phyloP scores from a whole-genome alignment of 2,329 filamentous ascomycete species.

The Didymosphaeria variabile region DNA sequence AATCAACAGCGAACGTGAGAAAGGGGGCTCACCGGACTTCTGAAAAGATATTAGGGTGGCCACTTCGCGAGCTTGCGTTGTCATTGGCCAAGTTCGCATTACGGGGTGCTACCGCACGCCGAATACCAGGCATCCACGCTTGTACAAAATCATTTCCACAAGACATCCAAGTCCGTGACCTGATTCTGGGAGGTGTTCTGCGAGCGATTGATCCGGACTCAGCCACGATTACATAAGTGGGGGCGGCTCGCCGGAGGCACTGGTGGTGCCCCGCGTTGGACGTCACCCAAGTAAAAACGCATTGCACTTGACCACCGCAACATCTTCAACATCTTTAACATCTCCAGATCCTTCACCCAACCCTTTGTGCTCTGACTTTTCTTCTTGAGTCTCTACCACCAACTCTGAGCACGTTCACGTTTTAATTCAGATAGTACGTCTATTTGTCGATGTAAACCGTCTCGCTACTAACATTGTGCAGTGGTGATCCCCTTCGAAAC shows the following conservation, averaged over 20 bases:
- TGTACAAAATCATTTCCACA: slow-evolving; percentile 3
- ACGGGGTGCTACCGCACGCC: slow-evolving; percentile 3
- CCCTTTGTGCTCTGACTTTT: slow-evolving; percentile 4
- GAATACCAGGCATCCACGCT: slow-evolving; percentile 8
- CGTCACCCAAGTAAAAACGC: slow-evolving; percentile 7
- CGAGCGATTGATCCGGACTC: slow-evolving; percentile 6
- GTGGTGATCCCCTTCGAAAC: slow-evolving; percentile 18
- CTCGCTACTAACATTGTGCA: slow-evolving; percentile 8
- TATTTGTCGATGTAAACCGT: slow-evolving; percentile 8
- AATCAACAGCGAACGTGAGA: slow-evolving; percentile 1
- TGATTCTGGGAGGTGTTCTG: slow-evolving; percentile 6
- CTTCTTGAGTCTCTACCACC: slow-evolving; percentile 6
- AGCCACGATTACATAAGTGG: slow-evolving; percentile 11
- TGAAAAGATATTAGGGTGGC: slow-evolving; percentile 1
- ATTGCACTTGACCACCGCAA: slow-evolving; percentile 9
- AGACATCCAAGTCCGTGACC: slow-evolving; percentile 5
- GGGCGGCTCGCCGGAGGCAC: slow-evolving; percentile 7
- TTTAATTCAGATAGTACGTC: slow-evolving; percentile 1
- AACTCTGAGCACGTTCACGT: slow-evolving; percentile 5
- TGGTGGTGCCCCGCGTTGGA: slow-evolving; percentile 7
- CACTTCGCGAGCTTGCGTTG: slow-evolving; percentile 3
- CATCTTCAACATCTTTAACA: slow-evolving; percentile 8
- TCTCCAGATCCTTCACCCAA: slow-evolving; percentile 1
- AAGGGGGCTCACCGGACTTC: slow-evolving; percentile 2
- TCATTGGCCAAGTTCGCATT: slow-evolving; percentile 8